A percentile compares a stretch with the other conserved stretches of the same genome.
Evolutionary conservation across 2,329 filamentous ascomycete species (phyloP).

Genomic region (Thielaviopsis populi): DNA sequence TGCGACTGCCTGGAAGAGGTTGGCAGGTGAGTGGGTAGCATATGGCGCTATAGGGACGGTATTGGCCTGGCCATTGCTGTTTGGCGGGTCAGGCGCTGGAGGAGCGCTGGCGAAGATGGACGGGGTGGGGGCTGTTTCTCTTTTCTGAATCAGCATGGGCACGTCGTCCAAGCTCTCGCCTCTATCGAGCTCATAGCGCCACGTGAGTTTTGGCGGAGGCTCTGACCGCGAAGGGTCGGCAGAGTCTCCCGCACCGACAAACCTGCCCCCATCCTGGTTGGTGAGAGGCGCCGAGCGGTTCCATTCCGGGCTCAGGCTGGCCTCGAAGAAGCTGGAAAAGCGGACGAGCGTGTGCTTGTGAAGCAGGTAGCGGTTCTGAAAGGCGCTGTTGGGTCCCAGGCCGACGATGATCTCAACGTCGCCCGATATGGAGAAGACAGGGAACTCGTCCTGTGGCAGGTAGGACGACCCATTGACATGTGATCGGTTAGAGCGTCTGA

Average conservation of each 20-base stretch:
- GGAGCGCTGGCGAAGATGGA: constrained; percentile 31
- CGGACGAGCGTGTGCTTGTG: constrained; percentile 77
- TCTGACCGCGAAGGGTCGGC: neutral
- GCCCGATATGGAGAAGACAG: constrained; percentile 75
- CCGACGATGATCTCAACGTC: constrained; percentile 81
- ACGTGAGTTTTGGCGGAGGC: constrained; percentile 30
- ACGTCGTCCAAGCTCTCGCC: constrained; percentile 58
- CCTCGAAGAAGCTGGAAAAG: constrained; percentile 88
- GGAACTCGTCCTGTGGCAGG: constrained; percentile 76
- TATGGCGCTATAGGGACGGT: neutral
- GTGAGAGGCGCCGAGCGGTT: constrained; percentile 29
- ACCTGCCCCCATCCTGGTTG: neutral
- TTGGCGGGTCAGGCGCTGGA: neutral
- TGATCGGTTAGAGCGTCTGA: constrained; percentile 64
- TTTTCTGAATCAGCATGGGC: constrained; percentile 73
- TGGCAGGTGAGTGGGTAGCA: constrained; percentile 25
- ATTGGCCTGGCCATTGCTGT: neutral
- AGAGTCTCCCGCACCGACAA: neutral
- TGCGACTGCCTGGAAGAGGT: constrained; percentile 78
- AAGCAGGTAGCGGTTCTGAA: constrained; percentile 72
- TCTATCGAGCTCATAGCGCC: constrained; percentile 79
- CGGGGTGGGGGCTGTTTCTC: constrained; percentile 28
- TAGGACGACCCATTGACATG: constrained; percentile 59
- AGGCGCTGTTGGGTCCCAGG: constrained; percentile 35
- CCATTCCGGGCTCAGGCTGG: constrained; percentile 69